Evolutionary conservation across 192 early-diverging fungal genomes (phyloP).

Genomic region (Rhizophagus sp.): DNA sequence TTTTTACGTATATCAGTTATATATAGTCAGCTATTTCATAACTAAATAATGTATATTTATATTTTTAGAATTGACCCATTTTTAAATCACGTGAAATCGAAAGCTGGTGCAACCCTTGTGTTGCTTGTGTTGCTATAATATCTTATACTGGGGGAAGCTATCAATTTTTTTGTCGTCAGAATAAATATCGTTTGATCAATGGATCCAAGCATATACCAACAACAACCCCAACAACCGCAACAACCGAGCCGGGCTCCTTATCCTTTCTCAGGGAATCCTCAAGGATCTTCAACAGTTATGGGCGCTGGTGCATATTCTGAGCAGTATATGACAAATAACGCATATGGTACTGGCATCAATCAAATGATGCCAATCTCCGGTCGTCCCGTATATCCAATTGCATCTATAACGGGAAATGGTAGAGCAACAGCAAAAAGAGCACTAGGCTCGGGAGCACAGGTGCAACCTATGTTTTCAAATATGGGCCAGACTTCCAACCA

Average conservation of each 20-base stretch:
- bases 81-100: no score
- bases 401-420: conserved; percentile 27
- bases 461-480: conserved; percentile 23
- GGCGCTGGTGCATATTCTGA: conserved; percentile 17
- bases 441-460: background rate
- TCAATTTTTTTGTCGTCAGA: background rate
- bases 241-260: conserved; percentile 16
- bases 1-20: no score
- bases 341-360: conserved; percentile 20
- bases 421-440: conserved; percentile 26
- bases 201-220: conserved; percentile 30
- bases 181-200: conserved; percentile 29
- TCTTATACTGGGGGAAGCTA: background rate
- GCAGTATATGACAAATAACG: conserved; percentile 7
- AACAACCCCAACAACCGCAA: background rate
- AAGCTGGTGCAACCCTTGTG: no score
- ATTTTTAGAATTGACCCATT: no score
- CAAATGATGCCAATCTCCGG: conserved; percentile 19
- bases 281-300: conserved; percentile 18
- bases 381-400: conserved; percentile 17
- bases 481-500: background rate
- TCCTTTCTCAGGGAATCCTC: conserved; percentile 8
- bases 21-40: no score
- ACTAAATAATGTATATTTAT: no score
- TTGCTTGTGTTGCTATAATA: no score